Conservation (phyloP, 2,329 filamentous ascomycete species). For the Colletotrichum endophyticum region DNA sequence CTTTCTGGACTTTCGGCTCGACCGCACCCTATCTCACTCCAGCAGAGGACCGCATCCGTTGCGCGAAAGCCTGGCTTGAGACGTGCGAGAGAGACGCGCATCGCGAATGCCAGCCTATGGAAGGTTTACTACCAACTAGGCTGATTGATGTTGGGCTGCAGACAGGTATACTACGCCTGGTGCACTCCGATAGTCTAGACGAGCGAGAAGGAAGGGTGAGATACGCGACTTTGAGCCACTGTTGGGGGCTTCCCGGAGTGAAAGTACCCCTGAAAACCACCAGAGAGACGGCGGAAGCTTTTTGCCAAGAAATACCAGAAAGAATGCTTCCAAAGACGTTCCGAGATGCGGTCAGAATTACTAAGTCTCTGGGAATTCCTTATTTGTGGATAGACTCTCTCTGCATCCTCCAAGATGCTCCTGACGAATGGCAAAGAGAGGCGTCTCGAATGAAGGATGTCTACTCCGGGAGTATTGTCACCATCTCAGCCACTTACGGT, state of each 20-base stretch:
- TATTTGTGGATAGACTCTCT: neutral
- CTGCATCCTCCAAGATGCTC: neutral
- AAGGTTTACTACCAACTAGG: neutral
- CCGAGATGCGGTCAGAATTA: neutral
- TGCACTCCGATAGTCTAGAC: neutral
- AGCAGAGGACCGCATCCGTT: neutral
- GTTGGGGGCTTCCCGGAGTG: neutral
- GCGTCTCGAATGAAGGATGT: neutral
- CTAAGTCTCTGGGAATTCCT: neutral
- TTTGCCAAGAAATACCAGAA: neutral
- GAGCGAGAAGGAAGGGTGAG: neutral
- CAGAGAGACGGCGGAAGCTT: neutral
- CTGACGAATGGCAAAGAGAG: neutral
- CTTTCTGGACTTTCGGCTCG: neutral
- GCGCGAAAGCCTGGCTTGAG: neutral
- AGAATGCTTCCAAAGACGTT: neutral
- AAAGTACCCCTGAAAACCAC: neutral
- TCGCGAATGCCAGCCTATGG: neutral
- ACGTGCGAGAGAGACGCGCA: neutral
- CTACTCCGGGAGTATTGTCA: neutral
- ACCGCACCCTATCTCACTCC: neutral
- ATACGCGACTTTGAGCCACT: neutral
- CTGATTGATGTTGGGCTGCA: neutral
- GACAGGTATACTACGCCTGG: neutral
- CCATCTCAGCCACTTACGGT: neutral